Evolutionary conservation across 1,139 yeast genomes (phyloP).

Genomic region (Pichia sp.): DNA sequence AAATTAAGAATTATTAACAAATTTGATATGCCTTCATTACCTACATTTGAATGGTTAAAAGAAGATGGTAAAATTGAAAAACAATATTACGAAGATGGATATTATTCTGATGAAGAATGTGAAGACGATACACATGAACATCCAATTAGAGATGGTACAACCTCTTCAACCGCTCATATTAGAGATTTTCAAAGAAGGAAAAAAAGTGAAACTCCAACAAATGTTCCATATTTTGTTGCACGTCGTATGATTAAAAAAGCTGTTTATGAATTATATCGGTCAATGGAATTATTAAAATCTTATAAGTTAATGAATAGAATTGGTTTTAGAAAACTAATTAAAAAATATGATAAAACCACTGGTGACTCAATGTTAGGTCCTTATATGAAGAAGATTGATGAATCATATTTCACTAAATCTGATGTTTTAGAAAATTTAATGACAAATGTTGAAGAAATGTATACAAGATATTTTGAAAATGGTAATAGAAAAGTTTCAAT

Average conservation of each 20-base stretch:
- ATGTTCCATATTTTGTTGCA: slow-evolving; percentile 64
- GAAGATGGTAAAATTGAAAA: slow-evolving; percentile 26
- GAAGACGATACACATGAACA: slow-evolving; percentile 1
- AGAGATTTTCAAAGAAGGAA: slow-evolving; percentile 23
- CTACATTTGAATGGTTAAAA: slow-evolving; percentile 41
- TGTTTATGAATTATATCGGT: slow-evolving; percentile 70
- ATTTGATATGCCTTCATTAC: slow-evolving; percentile 55
- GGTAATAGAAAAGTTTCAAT: slow-evolving; percentile 70
- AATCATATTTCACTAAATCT: slow-evolving; percentile 55
- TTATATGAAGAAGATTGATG: slow-evolving; percentile 55
- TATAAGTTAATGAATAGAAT: slow-evolving; percentile 75
- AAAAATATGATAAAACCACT: slow-evolving; percentile 80
- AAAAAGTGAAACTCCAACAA: slow-evolving; percentile 2
- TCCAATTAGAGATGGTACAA: slow-evolving; percentile 2
- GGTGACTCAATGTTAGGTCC: slow-evolving; percentile 40
- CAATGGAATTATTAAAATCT: slow-evolving; percentile 70
- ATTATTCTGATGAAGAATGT: slow-evolving; percentile 19
- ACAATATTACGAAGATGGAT: slow-evolving; percentile 32
- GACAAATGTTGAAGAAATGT: slow-evolving; percentile 60
- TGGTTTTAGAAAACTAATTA: slow-evolving; percentile 81
- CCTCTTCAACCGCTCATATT: slow-evolving; percentile 8
- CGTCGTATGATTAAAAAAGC: slow-evolving; percentile 73
- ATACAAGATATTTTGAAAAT: slow-evolving; percentile 59
- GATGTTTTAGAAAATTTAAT: slow-evolving; percentile 60
- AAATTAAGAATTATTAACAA: slow-evolving; percentile 34